These are phyloP conservation scores for Dictyophora rubrovolvata DNA, from an alignment of 768 basidiomycete genomes.

Conservation along the genomic window DNA sequence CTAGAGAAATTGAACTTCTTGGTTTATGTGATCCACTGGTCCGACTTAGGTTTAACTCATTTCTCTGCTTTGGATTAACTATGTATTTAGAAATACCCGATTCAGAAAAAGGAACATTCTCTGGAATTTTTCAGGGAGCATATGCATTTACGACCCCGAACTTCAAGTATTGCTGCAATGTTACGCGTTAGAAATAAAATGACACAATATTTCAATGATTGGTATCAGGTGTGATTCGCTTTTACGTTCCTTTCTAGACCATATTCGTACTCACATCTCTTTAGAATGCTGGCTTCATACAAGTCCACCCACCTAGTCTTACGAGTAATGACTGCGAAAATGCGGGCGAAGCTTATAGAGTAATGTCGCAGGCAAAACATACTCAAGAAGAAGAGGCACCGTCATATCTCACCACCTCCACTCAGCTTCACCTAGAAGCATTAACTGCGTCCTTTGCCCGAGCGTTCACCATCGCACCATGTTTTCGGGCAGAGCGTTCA, in stretches of 20 bases:
- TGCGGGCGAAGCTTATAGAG: conserved; percentile 82
- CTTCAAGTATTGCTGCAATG: conserved; percentile 59
- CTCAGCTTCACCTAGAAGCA: conserved; percentile 92
- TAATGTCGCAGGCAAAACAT: conserved; percentile 25
- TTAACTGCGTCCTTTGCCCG: conserved; percentile 67
- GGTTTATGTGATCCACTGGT: conserved; percentile 56
- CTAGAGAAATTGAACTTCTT: conserved; percentile 35
- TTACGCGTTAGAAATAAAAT: conserved; percentile 60
- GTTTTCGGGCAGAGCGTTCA: conserved; percentile 88
- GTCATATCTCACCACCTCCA: conserved; percentile 87
- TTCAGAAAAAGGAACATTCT: conserved; percentile 80
- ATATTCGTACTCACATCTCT: background rate
- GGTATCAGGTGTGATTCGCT: conserved; percentile 58
- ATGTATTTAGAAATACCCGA: conserved; percentile 61
- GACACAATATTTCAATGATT: conserved; percentile 45
- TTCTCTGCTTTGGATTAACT: background rate
- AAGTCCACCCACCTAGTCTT: conserved; percentile 77
- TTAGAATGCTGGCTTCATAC: conserved; percentile 68
- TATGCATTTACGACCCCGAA: conserved; percentile 80
- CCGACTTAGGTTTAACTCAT: background rate
- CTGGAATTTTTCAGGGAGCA: conserved; percentile 76
- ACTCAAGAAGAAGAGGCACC: conserved; percentile 42
- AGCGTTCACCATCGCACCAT: conserved; percentile 86
- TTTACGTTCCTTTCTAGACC: background rate
- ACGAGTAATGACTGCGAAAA: conserved; percentile 94